Percentiles rank a stretch among this genome's conserved stretches.
Evolutionary conservation across 495 filamentous ascomycete genomes (phyloP).

Genomic region (Recurvomyces mirabilis): DNA sequence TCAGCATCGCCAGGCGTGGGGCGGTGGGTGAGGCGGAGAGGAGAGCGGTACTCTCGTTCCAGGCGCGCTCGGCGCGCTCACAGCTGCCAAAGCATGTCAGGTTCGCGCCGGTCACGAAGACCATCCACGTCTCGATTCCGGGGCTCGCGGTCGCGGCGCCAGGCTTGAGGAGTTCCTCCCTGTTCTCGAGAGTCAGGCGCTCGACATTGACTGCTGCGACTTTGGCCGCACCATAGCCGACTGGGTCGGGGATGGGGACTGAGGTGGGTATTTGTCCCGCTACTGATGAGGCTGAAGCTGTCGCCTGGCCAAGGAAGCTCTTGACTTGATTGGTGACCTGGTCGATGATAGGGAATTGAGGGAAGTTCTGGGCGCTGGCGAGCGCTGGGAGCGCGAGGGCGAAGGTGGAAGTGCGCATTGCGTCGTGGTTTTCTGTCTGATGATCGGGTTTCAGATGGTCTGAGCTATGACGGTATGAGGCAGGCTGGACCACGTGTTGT

Average conservation of each 20-base stretch:
- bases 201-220: slow-evolving; percentile 42
- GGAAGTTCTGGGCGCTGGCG: slow-evolving; percentile 54
- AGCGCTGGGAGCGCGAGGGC: slow-evolving; percentile 59
- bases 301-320: slow-evolving; percentile 51
- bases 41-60: slow-evolving; percentile 56
- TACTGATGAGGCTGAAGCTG: slow-evolving; percentile 43
- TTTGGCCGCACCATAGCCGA: slow-evolving; percentile 43
- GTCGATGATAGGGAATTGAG: slow-evolving; percentile 61
- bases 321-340: slow-evolving; percentile 55
- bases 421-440: background rate
- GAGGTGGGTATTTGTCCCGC: slow-evolving; percentile 43
- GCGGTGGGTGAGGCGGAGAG: slow-evolving; percentile 54
- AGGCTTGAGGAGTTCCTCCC: slow-evolving; percentile 55
- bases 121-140: slow-evolving; percentile 63
- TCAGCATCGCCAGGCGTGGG: slow-evolving; percentile 59
- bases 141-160: slow-evolving; percentile 41
- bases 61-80: slow-evolving; percentile 40
- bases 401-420: slow-evolving; percentile 60
- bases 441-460: background rate
- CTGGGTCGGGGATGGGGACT: slow-evolving; percentile 36
- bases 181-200: slow-evolving; percentile 59
- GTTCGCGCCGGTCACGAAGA: slow-evolving; percentile 74
- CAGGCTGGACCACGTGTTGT: no score
- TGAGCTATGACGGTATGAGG: background rate
- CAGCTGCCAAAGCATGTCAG: slow-evolving; percentile 71